Evolutionary conservation across 768 basidiomycete genomes (phyloP).

Genomic region (Clitopilus hobsonii): DNA sequence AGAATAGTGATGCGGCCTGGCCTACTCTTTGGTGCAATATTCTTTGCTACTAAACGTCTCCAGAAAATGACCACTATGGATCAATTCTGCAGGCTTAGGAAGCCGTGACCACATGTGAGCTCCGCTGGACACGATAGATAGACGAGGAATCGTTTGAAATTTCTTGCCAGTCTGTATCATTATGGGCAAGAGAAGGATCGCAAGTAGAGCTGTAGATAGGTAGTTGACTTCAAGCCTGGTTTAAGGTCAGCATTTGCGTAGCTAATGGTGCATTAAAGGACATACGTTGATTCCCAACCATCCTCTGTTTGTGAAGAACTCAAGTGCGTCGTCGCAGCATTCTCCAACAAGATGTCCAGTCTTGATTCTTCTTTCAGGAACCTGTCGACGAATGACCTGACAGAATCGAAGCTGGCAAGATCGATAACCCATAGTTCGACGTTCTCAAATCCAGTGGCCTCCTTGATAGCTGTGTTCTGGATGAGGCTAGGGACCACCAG

Average conservation of each 20-base stretch:
- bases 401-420: conserved; percentile 34
- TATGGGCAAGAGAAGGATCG: conserved; percentile 36
- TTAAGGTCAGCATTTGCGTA: neutral
- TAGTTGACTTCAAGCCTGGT: conserved; percentile 44
- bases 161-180: conserved; percentile 32
- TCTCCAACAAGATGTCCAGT: conserved; percentile 41
- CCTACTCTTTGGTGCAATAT: too few species aligned
- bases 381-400: conserved; percentile 30
- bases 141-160: conserved; percentile 24
- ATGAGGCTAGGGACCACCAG: neutral
- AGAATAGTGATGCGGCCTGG: too few species aligned
- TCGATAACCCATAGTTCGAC: conserved; percentile 38
- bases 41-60: conserved; percentile 25
- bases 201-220: conserved; percentile 34
- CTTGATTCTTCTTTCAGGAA: conserved; percentile 26
- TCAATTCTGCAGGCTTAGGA: conserved; percentile 16
- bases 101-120: conserved; percentile 28
- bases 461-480: conserved; percentile 16
- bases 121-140: conserved; percentile 41
- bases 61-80: conserved; percentile 22
- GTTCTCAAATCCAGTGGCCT: conserved; percentile 26
- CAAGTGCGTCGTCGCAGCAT: conserved; percentile 24
- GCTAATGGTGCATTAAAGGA: neutral
- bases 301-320: conserved; percentile 24
- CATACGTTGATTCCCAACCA: conserved; percentile 44